These are phyloP conservation scores for Pleoardoris graminearum DNA, from an alignment of 2,329 filamentous ascomycete genomes.

Conservation along the genomic window DNA sequence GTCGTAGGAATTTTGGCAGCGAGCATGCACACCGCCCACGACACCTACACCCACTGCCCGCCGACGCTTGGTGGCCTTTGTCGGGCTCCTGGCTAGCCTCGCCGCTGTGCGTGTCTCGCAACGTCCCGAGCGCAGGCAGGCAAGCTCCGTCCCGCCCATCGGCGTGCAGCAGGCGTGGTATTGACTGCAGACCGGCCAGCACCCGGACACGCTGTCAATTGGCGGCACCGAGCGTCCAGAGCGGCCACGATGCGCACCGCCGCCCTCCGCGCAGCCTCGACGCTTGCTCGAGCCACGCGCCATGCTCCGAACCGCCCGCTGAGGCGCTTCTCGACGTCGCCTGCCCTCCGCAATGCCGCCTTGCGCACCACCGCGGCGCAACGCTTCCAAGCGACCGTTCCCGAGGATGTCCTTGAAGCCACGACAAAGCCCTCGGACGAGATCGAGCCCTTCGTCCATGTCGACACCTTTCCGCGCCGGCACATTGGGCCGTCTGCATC, in stretches of 20 bases:
- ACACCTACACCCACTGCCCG: background rate
- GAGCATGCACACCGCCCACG: conserved; percentile 1
- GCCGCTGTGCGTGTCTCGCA: background rate
- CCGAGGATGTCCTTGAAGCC: conserved; percentile 38
- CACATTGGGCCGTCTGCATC: conserved; percentile 82
- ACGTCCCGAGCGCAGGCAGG: background rate
- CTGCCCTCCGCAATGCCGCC: conserved; percentile 18
- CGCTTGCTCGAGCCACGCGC: conserved; percentile 31
- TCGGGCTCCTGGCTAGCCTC: conserved; percentile 1
- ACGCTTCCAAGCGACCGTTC: conserved; percentile 29
- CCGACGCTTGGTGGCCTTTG: conserved; percentile 4
- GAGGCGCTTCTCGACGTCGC: conserved; percentile 20
- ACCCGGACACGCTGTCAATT: background rate
- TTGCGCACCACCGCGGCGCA: conserved; percentile 24
- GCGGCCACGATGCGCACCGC: conserved; percentile 34
- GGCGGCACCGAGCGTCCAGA: conserved; percentile 11
- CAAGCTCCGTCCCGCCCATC: background rate
- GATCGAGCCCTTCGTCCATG: conserved; percentile 45
- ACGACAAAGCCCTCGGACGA: conserved; percentile 22
- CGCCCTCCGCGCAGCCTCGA: conserved; percentile 38
- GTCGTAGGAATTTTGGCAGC: conserved; percentile 4
- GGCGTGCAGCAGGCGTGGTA: background rate
- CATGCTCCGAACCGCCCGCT: conserved; percentile 26
- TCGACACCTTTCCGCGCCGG: conserved; percentile 73
- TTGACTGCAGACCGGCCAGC: conserved; percentile 1